Evolutionary conservation across 2,329 filamentous ascomycete genomes (phyloP), one percentile per base, ranked within the genome.

Genomic region (Pseudofabraea citricarpa): DNA sequence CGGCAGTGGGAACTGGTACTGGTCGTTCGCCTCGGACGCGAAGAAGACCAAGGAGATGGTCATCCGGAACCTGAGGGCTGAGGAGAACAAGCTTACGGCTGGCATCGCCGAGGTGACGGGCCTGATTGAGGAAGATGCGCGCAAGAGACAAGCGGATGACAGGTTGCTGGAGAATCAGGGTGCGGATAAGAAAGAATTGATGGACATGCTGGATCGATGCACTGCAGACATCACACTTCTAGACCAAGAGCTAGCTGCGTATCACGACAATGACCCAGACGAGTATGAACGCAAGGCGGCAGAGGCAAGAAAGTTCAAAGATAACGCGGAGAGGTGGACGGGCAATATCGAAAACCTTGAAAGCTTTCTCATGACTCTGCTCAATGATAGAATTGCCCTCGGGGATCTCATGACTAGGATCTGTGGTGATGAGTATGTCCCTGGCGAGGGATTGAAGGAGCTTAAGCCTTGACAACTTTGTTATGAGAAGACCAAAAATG

Each of bases 1-100:
- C 54, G 82, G 81, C 33, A 81, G 72, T 50, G 81, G 79, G 21
- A 85, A 85, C 59, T 86, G 81, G 81, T 85, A 85, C 64, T 86
- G 82, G 82, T 75, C 72, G 50, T 85, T 85, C 58, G 68, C 64
- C 15, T 77, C 72, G 21, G 78, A 83, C 41, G 76, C 57, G 8
- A 63, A 59, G 53, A 60, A 76, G 55, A 73, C 68, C 56, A 72
- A 70, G 36, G 59, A 65, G 41, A 61, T 60, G 15, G 53, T 61
- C 23, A 56, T 64, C 48, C 61, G 56, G 36, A 64, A 56, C 21
- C 45, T 70, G 46, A 62, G 63, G 51, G 53, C 54, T 29, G 66
- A 70, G 44, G 62, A 61, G 39, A 53, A 21, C 22, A 58, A 56
- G 47, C 48, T 63, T 20, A 39, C 41, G 29, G 50, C 50, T 20